phyloP scores from a whole-genome alignment of 176 grass and related monocot genomes.

The Poa annua region DNA sequence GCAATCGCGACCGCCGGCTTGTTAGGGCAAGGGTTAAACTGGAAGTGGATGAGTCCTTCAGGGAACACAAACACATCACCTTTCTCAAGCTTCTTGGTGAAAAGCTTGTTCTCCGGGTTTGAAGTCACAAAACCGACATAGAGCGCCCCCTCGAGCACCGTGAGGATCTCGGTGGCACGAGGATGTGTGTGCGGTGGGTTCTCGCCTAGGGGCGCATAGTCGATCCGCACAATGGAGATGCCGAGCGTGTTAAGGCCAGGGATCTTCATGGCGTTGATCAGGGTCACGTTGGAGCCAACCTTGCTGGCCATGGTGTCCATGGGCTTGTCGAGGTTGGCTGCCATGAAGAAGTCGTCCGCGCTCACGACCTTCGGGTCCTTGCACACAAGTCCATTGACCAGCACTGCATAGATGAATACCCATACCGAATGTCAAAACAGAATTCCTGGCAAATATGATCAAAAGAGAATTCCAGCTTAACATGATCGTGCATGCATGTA shows the following conservation, averaged over 20 bases:
- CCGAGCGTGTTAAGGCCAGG: neutral
- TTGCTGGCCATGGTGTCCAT: neutral
- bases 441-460: neutral
- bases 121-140: neutral
- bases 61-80: neutral
- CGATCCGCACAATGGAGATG: neutral
- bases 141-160: neutral
- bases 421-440: neutral
- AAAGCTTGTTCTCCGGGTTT: neutral
- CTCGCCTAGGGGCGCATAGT: neutral
- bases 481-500: no score
- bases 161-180: neutral
- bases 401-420: neutral
- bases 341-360: slow-evolving; percentile 11
- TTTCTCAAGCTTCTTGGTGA: neutral
- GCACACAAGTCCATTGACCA: neutral
- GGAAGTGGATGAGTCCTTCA: neutral
- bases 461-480: neutral
- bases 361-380: neutral
- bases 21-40: neutral
- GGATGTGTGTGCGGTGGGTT: neutral
- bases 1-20: neutral
- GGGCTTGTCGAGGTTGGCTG: neutral
- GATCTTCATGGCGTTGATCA: neutral
- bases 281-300: neutral